A percentile compares a stretch with the other conserved stretches of the same genome.
Conservation (phyloP, 2,329 filamentous ascomycete genomes). For the Macroventuria anomochaeta region DNA sequence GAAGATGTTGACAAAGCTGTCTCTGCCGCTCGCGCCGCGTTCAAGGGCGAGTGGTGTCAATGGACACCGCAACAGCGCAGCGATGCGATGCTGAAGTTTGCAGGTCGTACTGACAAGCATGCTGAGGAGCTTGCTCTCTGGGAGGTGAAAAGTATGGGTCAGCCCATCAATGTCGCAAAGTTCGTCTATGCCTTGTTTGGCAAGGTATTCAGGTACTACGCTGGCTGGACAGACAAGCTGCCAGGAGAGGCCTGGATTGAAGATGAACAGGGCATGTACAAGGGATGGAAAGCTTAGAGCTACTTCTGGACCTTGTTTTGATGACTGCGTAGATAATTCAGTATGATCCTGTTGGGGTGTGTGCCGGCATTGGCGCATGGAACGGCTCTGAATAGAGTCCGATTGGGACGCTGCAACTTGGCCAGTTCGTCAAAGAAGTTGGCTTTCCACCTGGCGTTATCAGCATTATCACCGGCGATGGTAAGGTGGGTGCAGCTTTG, state of each 20-base stretch:
- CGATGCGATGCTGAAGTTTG: slow-evolving; percentile 31
- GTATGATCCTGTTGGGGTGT: slow-evolving; percentile 40
- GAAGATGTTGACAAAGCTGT: slow-evolving; percentile 39
- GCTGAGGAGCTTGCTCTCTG: slow-evolving; percentile 15
- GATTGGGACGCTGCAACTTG: slow-evolving; percentile 28
- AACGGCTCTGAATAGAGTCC: slow-evolving; percentile 41
- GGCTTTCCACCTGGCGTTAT: slow-evolving; percentile 51
- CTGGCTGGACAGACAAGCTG: slow-evolving; percentile 33
- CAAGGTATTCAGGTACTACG: slow-evolving; percentile 28
- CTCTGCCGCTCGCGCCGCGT: slow-evolving; percentile 32
- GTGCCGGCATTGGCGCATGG: slow-evolving; percentile 42
- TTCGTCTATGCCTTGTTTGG: slow-evolving; percentile 17
- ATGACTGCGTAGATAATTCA: slow-evolving; percentile 15
- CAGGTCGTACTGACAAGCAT: slow-evolving; percentile 33
- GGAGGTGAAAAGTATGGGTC: slow-evolving; percentile 28
- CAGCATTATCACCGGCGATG: slow-evolving; percentile 44
- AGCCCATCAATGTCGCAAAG: slow-evolving; percentile 16
- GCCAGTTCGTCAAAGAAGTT: slow-evolving; percentile 40
- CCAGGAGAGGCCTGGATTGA: slow-evolving; percentile 22
- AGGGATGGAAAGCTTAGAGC: neutral
- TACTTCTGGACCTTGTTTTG: neutral
- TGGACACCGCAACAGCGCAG: slow-evolving; percentile 32
- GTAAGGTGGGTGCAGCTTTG: slow-evolving; percentile 44
- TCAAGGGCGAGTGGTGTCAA: slow-evolving; percentile 29
- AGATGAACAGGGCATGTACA: slow-evolving; percentile 13